Conservation (phyloP, 805 yeast species). For the Diddensiella caesifluorescens region DNA sequence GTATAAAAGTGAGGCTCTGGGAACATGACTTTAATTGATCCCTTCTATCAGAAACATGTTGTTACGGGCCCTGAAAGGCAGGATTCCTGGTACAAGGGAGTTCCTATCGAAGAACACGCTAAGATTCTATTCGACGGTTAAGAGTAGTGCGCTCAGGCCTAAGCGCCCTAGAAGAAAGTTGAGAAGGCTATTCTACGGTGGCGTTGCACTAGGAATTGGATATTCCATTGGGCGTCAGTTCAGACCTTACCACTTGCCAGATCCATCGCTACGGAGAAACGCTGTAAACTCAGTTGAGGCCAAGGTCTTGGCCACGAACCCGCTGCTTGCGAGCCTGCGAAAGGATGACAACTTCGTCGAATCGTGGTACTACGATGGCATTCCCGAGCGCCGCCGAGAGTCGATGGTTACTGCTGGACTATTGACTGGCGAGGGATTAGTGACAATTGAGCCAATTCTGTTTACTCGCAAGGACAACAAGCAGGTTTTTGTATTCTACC, state of each 20-base stretch:
- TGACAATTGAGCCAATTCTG: constrained; percentile 72
- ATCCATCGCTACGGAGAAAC: constrained; percentile 1
- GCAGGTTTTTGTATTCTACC: constrained; percentile 58
- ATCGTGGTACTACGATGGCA: constrained; percentile 24
- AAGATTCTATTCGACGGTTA: too few species aligned
- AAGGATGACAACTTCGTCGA: constrained; percentile 22
- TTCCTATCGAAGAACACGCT: too few species aligned
- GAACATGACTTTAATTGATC: too few species aligned
- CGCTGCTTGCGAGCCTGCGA: constrained; percentile 24
- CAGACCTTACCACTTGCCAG: neutral
- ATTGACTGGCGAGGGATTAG: constrained; percentile 57
- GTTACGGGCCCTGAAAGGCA: too few species aligned
- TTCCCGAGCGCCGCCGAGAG: constrained; percentile 23
- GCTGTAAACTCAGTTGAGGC: constrained; percentile 11
- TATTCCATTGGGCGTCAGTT: constrained; percentile 2
- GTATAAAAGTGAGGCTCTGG: too few species aligned
- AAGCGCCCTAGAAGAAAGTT: constrained; percentile 1
- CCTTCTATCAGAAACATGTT: too few species aligned
- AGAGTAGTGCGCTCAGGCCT: too few species aligned
- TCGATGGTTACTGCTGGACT: constrained; percentile 49
- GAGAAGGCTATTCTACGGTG: constrained; percentile 1
- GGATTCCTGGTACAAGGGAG: too few species aligned
- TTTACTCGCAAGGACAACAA: constrained; percentile 48
- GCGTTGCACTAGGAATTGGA: constrained; percentile 3
- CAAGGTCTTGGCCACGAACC: constrained; percentile 19